These are phyloP conservation scores for Capniomyces stellatus DNA, from an alignment of 371 early-diverging fungal species.

Conservation along the genomic window DNA sequence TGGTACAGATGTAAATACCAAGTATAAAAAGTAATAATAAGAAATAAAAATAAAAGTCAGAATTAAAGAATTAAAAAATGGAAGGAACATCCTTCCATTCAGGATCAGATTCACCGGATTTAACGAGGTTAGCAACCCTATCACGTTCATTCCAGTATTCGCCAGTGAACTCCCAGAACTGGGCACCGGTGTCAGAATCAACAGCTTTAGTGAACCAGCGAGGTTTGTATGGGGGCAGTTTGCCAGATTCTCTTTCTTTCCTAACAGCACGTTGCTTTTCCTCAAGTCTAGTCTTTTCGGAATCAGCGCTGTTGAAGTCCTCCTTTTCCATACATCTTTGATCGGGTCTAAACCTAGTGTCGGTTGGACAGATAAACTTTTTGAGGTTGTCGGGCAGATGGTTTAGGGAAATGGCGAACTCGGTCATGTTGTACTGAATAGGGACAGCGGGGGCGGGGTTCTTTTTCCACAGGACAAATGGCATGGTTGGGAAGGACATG, in stretches of 20 bases:
- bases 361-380: constrained; percentile 44
- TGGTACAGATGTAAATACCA: too few relatives aligned
- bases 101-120: background rate
- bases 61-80: constrained; percentile 28
- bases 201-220: constrained; percentile 53
- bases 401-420: constrained; percentile 56
- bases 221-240: constrained; percentile 31
- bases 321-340: constrained; percentile 55
- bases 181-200: constrained; percentile 43
- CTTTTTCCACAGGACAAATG: constrained; percentile 45
- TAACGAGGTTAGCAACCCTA: constrained; percentile 5
- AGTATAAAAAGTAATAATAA: too few relatives aligned
- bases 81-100: background rate
- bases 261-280: constrained; percentile 48
- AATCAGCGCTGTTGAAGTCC: constrained; percentile 44
- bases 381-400: constrained; percentile 33
- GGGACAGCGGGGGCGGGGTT: constrained; percentile 27
- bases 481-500: constrained; percentile 6
- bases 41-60: too few relatives aligned
- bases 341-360: constrained; percentile 61
- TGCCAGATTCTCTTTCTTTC: constrained; percentile 27
- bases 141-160: constrained; percentile 41
- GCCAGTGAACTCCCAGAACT: constrained; percentile 40
- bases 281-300: constrained; percentile 47
- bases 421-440: constrained; percentile 50